Base-by-base conservation (phyloP, 2,329 filamentous ascomycete genomes). In the Calonectria hongkongensis region DNA sequence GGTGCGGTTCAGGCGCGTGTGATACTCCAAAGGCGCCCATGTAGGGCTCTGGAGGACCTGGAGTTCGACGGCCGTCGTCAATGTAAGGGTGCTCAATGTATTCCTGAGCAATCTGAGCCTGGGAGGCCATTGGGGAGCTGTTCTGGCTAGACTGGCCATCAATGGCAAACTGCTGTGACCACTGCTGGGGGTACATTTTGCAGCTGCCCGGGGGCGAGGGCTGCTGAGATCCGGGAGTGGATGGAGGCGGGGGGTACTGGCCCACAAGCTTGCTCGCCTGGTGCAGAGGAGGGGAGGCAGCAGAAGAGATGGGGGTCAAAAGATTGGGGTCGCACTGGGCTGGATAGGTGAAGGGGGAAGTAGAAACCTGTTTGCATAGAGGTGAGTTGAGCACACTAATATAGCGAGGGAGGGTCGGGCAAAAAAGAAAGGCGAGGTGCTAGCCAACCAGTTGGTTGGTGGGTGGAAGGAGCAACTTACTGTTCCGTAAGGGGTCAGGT, bases 301-400 rank as follows among this genome's bases (percentile, higher is more conserved):
- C 83, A 60, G 83, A 83, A 58, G 89, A 89, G n/a, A 86, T 85
- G 30, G 89, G 88, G n/a, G 88, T 89, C 62, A 89, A 81, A 68
- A 90, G 82, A 54, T 83, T 84, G 45, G 85, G 79, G 74, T 89
- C 87, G 81, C 84, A 86, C 73, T 82, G 78, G 79, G 79, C 66
- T 76, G 81, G 73, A 78, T 83, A 76, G 72, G 71, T 79, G 76
- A 83, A 84, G n/a, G 83, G 76, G 9, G 81, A 79, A n/a, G 76
- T 72, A 47, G 75, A 74, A 45, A 80, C 78, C 78, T 80, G 68
- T 50, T 60, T n/a, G 27, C 58, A n/a, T 50, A 10, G 58, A 41
- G 13, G 70, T 74, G 50, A 74, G 73, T 51, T 41, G 47, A n/a
- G 58, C 56, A 25, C 48, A 54, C 63, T 47, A 27, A 39, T 58